Conservation (phyloP, 108 stramenopile genomes). For the Aurantiochytrium sp. region DNA sequence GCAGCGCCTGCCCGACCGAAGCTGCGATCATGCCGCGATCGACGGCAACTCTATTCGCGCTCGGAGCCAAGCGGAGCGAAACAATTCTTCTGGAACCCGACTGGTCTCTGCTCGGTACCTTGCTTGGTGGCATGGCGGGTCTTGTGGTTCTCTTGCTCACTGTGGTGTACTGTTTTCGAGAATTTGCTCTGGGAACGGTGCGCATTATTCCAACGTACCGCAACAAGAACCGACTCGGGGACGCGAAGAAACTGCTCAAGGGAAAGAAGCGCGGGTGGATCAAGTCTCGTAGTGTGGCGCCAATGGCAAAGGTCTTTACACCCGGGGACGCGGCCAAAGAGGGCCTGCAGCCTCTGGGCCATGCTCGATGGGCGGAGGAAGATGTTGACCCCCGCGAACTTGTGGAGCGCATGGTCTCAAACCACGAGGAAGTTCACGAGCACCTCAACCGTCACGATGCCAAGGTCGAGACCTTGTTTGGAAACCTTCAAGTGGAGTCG, state of each 20-base stretch:
- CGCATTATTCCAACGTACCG: not conserved
- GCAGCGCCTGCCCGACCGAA: conserved; percentile 43
- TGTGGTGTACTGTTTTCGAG: conserved; percentile 50
- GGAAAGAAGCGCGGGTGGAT: not conserved
- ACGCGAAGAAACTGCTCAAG: not conserved
- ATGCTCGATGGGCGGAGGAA: not conserved
- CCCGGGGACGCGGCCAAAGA: not conserved
- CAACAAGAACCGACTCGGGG: not conserved
- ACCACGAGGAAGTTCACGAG: conserved; percentile 37
- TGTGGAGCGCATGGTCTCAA: conserved; percentile 29
- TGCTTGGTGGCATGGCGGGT: conserved; percentile 32
- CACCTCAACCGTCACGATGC: conserved; percentile 33
- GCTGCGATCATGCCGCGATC: conserved; percentile 48
- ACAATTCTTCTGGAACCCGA: conserved; percentile 50
- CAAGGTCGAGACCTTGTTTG: conserved; percentile 25
- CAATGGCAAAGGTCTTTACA: not conserved
- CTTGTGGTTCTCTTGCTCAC: conserved; percentile 34
- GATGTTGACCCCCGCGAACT: conserved; percentile 37
- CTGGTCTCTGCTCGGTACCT: conserved; percentile 44
- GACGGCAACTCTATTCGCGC: conserved; percentile 32
- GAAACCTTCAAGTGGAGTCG: conserved; percentile 33
- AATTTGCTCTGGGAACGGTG: conserved; percentile 28
- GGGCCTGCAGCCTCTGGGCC: not conserved
- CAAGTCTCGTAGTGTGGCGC: not conserved
- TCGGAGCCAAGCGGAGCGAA: conserved; percentile 28